Evolutionary conservation across 306 rosid genomes (phyloP), one percentile per base, ranked within the genome.

Genomic region (Trifolium dubium): DNA sequence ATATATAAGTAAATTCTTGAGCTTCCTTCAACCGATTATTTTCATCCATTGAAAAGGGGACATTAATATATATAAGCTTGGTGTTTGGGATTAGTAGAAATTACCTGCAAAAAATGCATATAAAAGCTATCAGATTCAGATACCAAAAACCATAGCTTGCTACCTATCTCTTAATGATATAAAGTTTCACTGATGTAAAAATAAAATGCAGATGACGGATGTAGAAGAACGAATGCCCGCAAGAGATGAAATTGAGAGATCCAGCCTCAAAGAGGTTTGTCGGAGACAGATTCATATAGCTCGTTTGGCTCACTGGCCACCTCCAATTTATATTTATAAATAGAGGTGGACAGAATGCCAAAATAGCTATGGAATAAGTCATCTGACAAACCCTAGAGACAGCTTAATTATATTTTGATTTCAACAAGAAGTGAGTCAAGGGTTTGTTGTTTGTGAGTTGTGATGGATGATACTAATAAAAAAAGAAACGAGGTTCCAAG

Each of bases 341-440:
- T 18, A 89, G 92, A 89, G 95, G 92, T 72, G 92, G 95, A 87
- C 95, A 89, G 92, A 85, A 89, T 89, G 95, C 91, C 95, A 89
- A 89, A 89, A 63, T 76, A 75, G 79, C 87, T 80, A 72, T 85
- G 90, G 84, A 86, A 89, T 80, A 81, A 86, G 76, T 75, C 83
- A 82, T 56, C 90, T 86, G 89, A 86, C 73, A 81, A 89, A 83
- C 90, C 93, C 85, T 73, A 82, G 85, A 78, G 88, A 15, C 50
- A 44, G 50, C 34, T 58, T 58, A 37, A 7, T 37, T 37, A 58
- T 58, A 28, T 28, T 11, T 56, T 50, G 9, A 50, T 37, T 37
- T 53, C 17, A 17, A 7, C 12, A 17, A 28, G 2, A 56, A 56
- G 40, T 37, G 40, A 37, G 40, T 37, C 40, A 37, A 37, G 40